Conservation (phyloP, 73 alveolate species). For the Durusdinium trenchii region DNA sequence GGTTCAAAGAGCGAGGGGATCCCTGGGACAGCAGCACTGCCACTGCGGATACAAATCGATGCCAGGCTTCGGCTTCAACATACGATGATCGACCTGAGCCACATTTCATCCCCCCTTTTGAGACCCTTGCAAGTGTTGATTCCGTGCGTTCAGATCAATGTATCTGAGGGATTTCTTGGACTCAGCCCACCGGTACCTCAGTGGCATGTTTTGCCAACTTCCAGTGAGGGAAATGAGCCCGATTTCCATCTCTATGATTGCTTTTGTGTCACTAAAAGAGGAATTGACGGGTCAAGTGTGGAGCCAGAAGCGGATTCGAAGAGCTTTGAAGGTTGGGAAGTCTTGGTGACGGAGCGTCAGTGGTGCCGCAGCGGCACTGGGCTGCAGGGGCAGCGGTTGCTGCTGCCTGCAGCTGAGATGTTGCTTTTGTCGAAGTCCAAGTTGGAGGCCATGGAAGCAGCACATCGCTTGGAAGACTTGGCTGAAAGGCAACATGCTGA, state of each 20-base stretch:
- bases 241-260: conserved; percentile 36
- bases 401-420: conserved; percentile 27
- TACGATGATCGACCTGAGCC: background rate
- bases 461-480: conserved; percentile 25
- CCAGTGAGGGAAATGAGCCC: background rate
- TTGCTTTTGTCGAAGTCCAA: conserved; percentile 26
- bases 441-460: conserved; percentile 38
- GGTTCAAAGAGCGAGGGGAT: too few species aligned
- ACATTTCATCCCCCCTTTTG: conserved; percentile 6
- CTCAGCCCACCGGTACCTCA: conserved; percentile 42
- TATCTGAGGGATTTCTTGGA: background rate
- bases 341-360: conserved; percentile 63
- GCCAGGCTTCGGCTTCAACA: background rate
- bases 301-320: conserved; percentile 51
- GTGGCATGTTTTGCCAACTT: conserved; percentile 18
- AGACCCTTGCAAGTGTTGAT: conserved; percentile 12
- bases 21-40: too few species aligned
- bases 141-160: background rate
- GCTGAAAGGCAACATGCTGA: conserved; percentile 48
- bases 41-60: too few species aligned
- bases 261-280: background rate
- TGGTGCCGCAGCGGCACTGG: background rate
- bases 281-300: background rate
- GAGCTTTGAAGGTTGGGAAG: conserved; percentile 64
- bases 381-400: background rate